Base-by-base conservation (phyloP, 2,329 filamentous ascomycete species). In the Simplicillium sp. region DNA sequence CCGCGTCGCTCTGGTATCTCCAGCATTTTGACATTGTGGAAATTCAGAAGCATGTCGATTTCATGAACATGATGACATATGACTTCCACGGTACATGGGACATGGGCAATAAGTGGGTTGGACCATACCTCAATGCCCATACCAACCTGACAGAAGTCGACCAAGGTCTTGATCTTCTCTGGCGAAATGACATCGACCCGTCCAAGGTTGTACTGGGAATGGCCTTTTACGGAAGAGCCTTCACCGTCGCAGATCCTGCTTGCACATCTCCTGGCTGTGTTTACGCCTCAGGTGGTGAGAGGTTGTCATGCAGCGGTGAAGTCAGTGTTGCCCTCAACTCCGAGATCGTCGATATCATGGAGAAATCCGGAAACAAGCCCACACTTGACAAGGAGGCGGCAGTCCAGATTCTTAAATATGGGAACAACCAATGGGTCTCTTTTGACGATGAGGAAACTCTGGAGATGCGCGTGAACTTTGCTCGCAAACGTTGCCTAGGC, bases 81-180 rank as follows among this genome's bases (percentile, higher is more conserved):
- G 64, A 70, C 43, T 43, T 68, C 1, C 62, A 46, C n/a, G 29
- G 29, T 9, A 31, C 9, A 31, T 31, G 29, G 29, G 17, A 37
- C 11, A 18, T 37, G 12, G 8, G 11, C 15, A 17, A 6, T 37
- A 16, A 11, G 35, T 11, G 25, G 17, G 8, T 37, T 7, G 11
- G 9, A 16, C 9, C 11, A 11, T 37, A 14, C 16, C 6, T 37
- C 8, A 49, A 56, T n/a, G 47, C 56, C 0, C 68, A 72, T 41
- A 68, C 66, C 1, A 71, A 73, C 45, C 36, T 71, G 6, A 68
- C 66, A 1, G 67, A 72, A 45, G 68, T 70, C 28, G 48, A 65
- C 2, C 16, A 46, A 1, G 54, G 52, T 0, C 41, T 72, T 0
- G 59, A 71, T 1, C 60, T 74, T 0, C 50, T 76, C 3, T 74